Base-by-base conservation (phyloP, 768 basidiomycete species). In the Trametes sanguinea region DNA sequence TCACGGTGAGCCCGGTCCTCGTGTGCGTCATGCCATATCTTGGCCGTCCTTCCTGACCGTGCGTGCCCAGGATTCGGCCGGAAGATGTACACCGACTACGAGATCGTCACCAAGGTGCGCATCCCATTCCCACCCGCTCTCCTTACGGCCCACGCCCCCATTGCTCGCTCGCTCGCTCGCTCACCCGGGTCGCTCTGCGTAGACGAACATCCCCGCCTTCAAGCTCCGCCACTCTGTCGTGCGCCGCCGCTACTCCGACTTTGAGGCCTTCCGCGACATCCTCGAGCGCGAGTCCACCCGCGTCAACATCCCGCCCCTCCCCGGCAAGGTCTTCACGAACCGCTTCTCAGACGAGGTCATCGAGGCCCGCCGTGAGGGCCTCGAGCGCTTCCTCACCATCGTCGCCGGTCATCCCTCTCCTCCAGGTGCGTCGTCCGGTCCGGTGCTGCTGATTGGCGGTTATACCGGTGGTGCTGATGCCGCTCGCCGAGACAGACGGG, bases 61-160 rank as follows among this genome's bases (percentile, higher is more conserved):
- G 30, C 16, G 32, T 16, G 29, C 53, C 1, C 72, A 94, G 95
- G 95, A 33, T 94, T 95, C 70, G 96, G 97, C 32, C 82, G 97
- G 69, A 98, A 98, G 83, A 96, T 96, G 95, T 99, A 92, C 77
- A 99, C 97, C 44, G 96, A 98, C 81, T 98, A 98, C 71, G 97
- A 99, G 78, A 89, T 99, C 60, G 89, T 98, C 47, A 97, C 94
- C 83, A 95, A 95, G 86, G 95, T 92, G 60, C 64, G 81, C 22
- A 22, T 22, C 22, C 22, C 22, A 22, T 22, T 70, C 14, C 8
- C 37, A 43, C 13, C n/a, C 2, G 42, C 7, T 14, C n/a, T n/a
- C 14, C n/a, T 14, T 30, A 1, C 22, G 1, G 22, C 22, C 22
- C 22, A 22, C 22, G 22, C 1, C 22, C 22, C n/a, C n/a, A n/a